Conservation (phyloP, 148 eudicot genomes). For the Arctostaphylos glauca region DNA sequence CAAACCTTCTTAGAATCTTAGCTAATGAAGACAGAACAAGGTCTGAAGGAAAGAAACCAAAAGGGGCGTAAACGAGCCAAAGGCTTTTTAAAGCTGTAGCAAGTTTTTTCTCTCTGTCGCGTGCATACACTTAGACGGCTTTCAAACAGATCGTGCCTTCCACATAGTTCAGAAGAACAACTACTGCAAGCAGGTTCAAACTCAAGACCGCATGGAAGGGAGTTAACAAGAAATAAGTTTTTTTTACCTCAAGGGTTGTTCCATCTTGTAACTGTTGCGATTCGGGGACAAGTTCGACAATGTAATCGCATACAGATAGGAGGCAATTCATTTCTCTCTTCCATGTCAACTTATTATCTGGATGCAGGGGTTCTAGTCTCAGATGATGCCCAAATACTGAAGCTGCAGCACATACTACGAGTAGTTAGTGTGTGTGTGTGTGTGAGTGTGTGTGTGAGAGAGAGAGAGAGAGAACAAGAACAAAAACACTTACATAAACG, state of each 20-base stretch:
- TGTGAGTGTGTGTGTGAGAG: not conserved
- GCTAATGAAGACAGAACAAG: too few relatives aligned
- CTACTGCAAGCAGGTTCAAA: too few relatives aligned
- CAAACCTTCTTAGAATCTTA: too few relatives aligned
- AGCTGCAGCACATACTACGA: conserved; percentile 41
- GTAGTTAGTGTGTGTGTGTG: not conserved
- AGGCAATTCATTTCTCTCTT: conserved; percentile 94
- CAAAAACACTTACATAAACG: not conserved
- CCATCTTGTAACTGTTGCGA: conserved; percentile 46
- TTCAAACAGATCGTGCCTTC: too few relatives aligned
- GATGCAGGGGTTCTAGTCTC: conserved; percentile 80
- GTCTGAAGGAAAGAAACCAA: too few relatives aligned
- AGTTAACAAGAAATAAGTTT: not conserved
- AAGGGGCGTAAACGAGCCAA: too few relatives aligned
- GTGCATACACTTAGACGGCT: too few relatives aligned
- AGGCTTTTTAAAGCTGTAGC: too few relatives aligned
- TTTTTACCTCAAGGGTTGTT: conserved; percentile 51
- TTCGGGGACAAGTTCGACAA: conserved; percentile 57
- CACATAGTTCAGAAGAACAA: too few relatives aligned
- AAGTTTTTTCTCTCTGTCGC: too few relatives aligned
- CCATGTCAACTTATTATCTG: conserved; percentile 89
- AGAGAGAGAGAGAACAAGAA: not conserved
- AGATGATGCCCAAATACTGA: conserved; percentile 81
- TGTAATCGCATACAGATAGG: conserved; percentile 84
- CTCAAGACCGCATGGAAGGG: too few relatives aligned